Evolutionary conservation across 768 basidiomycete genomes (phyloP).

Genomic region (Boletus pseudopeckii): DNA sequence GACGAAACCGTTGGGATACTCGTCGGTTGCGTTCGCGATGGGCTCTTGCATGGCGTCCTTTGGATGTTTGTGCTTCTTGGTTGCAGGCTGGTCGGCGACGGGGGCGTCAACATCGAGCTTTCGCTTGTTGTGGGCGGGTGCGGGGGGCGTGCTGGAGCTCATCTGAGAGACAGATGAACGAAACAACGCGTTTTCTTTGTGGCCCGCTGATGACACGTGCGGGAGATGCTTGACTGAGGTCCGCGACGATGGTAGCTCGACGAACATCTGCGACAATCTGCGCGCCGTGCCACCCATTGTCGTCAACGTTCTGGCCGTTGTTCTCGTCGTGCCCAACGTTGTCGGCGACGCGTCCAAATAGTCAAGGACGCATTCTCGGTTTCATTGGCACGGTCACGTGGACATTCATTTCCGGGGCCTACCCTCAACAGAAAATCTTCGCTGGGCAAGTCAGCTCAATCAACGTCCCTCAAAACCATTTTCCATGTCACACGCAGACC

Average conservation of each 20-base stretch:
- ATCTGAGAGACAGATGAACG: constrained; percentile 32
- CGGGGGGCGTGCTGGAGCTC: constrained; percentile 28
- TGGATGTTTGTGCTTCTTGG: constrained; percentile 30
- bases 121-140: constrained; percentile 44
- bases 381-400: constrained; percentile 34
- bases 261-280: constrained; percentile 48
- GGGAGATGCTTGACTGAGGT: constrained; percentile 16
- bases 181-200: constrained; percentile 47
- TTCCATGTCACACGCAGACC: constrained; percentile 84
- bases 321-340: constrained; percentile 19
- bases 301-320: neutral
- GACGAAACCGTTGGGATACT: constrained; percentile 39
- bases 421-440: constrained; percentile 32
- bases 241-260: constrained; percentile 50
- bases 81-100: constrained; percentile 16
- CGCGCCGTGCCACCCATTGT: constrained; percentile 25
- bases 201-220: constrained; percentile 31
- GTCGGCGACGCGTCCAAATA: constrained; percentile 20
- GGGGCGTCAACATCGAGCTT: constrained; percentile 37
- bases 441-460: neutral
- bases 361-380: neutral
- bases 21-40: constrained; percentile 20
- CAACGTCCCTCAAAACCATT: neutral
- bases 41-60: constrained; percentile 18
- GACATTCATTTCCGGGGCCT: constrained; percentile 13